Evolutionary conservation across 352 stramenopile species (phyloP).

Genomic region (Phytophthora melonis): DNA sequence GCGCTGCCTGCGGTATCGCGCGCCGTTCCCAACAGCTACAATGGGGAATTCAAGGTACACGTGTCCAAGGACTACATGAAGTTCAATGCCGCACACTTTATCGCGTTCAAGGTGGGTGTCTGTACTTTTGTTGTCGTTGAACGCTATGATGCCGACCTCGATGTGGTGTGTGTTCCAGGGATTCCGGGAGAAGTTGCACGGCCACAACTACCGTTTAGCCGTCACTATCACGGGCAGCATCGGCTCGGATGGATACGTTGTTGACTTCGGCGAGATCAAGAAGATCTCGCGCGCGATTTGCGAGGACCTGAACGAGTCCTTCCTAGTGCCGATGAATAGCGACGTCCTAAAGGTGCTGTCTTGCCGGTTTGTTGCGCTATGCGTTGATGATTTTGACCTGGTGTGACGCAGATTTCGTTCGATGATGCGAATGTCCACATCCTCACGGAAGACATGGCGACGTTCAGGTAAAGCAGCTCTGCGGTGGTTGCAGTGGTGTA

Average conservation of each 20-base stretch:
- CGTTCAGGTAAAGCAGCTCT: constrained; percentile 78
- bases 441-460: constrained; percentile 94
- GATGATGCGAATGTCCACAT: constrained; percentile 90
- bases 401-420: constrained; percentile 73
- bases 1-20: not conserved
- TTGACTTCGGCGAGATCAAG: constrained; percentile 99
- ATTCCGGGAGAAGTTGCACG: constrained; percentile 97
- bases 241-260: constrained; percentile 95
- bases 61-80: constrained; percentile 94
- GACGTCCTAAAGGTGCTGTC: constrained; percentile 87
- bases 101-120: constrained; percentile 81
- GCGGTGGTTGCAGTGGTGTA: not conserved
- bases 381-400: not conserved
- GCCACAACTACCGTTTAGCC: constrained; percentile 97
- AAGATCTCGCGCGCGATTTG: constrained; percentile 94
- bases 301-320: constrained; percentile 97
- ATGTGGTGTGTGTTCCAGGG: constrained; percentile 46
- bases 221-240: constrained; percentile 91
- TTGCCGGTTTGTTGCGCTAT: too few relatives aligned
- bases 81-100: constrained; percentile 92
- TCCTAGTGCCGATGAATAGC: constrained; percentile 96
- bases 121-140: not conserved
- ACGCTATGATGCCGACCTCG: not conserved
- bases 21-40: constrained; percentile 38
- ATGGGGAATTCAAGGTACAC: constrained; percentile 88